A percentile compares a stretch with the other conserved stretches of the same genome.
phyloP scores from a whole-genome alignment of 2,329 filamentous ascomycete species.

The Exophiala lecanii-corni region DNA sequence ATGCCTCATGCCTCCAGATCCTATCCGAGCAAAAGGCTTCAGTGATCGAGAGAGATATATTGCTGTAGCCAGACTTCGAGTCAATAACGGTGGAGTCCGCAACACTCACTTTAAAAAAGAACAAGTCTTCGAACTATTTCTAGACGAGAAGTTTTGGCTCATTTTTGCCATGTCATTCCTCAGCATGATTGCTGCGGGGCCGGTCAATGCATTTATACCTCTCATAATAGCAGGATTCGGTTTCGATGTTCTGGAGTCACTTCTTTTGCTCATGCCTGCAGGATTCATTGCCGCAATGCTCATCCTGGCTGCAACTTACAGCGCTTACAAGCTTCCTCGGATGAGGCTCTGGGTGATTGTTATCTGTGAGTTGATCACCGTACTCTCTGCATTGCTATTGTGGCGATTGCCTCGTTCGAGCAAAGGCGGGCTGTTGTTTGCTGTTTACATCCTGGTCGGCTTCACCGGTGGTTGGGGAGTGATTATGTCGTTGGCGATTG shows the following conservation, averaged over 20 bases:
- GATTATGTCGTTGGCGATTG: constrained; percentile 47
- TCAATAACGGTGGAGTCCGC: constrained; percentile 59
- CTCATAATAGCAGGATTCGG: constrained; percentile 63
- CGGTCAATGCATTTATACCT: constrained; percentile 58
- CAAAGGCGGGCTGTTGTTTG: constrained; percentile 46
- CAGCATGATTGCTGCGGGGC: constrained; percentile 65
- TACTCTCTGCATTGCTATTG: constrained; percentile 40
- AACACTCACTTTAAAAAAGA: constrained; percentile 55
- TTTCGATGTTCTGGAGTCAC: constrained; percentile 58
- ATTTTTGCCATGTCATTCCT: constrained; percentile 63
- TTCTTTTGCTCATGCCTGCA: constrained; percentile 53
- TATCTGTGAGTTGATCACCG: constrained; percentile 40
- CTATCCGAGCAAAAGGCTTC: constrained; percentile 64
- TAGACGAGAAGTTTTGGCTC: constrained; percentile 60
- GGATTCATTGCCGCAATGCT: constrained; percentile 38
- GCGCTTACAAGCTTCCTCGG: constrained; percentile 36
- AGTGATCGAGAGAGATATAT: constrained; percentile 57
- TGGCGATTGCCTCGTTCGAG: constrained; percentile 40
- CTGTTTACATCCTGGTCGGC: constrained; percentile 45
- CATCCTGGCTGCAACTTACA: constrained; percentile 37
- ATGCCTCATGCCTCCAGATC: constrained; percentile 62
- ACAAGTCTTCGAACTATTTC: constrained; percentile 54
- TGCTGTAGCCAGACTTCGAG: constrained; percentile 58
- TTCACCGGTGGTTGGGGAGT: constrained; percentile 47
- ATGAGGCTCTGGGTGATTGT: constrained; percentile 38